Base-by-base conservation (phyloP, 2,329 filamentous ascomycete species). In the Pezizomycotina sp. region DNA sequence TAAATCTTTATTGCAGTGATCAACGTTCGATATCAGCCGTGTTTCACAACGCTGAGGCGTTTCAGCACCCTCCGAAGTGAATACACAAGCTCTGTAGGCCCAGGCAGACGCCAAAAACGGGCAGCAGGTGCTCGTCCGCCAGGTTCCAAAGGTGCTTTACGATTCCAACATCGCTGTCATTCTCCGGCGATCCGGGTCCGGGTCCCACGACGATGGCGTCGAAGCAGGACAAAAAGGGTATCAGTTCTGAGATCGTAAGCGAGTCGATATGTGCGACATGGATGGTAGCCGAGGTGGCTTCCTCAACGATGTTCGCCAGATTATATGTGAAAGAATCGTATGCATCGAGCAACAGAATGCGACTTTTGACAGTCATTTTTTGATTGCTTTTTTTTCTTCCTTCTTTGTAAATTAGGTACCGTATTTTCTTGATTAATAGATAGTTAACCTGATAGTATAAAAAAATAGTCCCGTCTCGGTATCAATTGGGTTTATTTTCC, bases 281-380 rank as follows among this genome's bases (percentile, higher is more conserved):
- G 21, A 92, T 75, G 10, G 74, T 63, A 13, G 69, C 77, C 41
- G 66, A 60, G 6, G 92, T 65, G 3, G 71, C 65, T 3, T 75
- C 71, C 49, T 77, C 69, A 29, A 95, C 65, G 21, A 92, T 69
- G 4, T 79, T 74, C 34, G 91, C 73, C 51, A 95, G 89, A 60
- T 93, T 95, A 60, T 92, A 84, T 36, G 83, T 81, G 59, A 93
- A 98, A 26, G 84, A 93, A 61, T 98, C 89, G 59, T 92, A 92
- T 45, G 86, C 84, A 57, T 95, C 89, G 48, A 98, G 66, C 59
- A 92, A 92, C 46, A 95, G 70, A 45, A 95, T 77, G 42, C 62
- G 62, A 33, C 41, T 34, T n/a, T n/a, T n/a, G n/a, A n/a, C n/a
- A n/a, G n/a, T n/a, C n/a, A n/a, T n/a, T n/a, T n/a, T n/a, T n/a